Evolutionary conservation across 306 rosid species (phyloP).

Genomic region (Dalbergia oliveri): DNA sequence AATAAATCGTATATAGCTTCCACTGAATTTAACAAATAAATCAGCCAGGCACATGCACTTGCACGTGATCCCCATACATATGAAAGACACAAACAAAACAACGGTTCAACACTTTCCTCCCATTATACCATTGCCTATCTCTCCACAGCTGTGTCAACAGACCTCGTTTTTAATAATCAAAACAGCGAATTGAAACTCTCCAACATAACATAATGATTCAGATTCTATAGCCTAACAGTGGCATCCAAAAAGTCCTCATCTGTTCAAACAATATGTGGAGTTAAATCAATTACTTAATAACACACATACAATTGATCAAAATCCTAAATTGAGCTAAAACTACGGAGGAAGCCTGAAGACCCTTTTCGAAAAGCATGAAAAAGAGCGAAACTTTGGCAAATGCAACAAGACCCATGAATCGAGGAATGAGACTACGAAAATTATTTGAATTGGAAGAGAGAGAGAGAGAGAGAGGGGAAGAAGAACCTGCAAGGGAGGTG

Average conservation of each 20-base stretch:
- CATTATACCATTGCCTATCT: not conserved
- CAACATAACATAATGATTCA: not conserved
- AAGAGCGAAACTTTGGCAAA: not conserved
- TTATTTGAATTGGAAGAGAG: not conserved
- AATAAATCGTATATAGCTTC: not conserved
- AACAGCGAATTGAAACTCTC: not conserved
- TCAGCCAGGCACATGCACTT: not conserved
- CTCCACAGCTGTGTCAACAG: not conserved
- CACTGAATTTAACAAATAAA: constrained; percentile 3
- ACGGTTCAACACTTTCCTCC: not conserved
- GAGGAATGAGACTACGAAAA: not conserved
- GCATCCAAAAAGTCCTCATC: constrained; percentile 9
- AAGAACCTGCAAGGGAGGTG: constrained; percentile 64
- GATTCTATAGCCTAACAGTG: not conserved
- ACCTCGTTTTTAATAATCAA: not conserved
- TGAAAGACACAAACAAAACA: not conserved
- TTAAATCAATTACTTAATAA: not conserved
- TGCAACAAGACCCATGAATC: not conserved
- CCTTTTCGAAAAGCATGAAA: not conserved
- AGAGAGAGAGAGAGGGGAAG: not conserved
- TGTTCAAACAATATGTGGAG: not conserved
- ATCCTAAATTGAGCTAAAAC: constrained; percentile 1
- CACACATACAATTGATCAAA: not conserved
- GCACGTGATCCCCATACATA: not conserved
- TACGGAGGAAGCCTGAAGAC: not conserved